phyloP scores from a whole-genome alignment of 345 rosid species.

The Syzygium oleosum region DNA sequence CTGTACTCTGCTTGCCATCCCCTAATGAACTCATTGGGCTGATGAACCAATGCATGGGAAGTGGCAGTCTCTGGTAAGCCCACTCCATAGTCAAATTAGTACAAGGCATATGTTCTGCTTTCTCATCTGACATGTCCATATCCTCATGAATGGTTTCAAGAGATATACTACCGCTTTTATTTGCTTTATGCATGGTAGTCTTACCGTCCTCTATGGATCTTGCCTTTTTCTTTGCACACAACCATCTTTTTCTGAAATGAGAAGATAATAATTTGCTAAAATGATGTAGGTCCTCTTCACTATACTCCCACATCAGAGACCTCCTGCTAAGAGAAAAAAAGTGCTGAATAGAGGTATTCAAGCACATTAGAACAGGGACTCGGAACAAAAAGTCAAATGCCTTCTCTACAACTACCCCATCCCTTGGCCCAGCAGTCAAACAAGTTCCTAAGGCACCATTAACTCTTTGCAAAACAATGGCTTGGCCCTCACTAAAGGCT shows the following conservation, averaged over 20 bases:
- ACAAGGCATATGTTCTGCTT: constrained; percentile 15
- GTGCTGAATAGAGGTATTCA: constrained; percentile 25
- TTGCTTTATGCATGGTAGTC: constrained; percentile 9
- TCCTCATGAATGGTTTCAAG: constrained; percentile 80
- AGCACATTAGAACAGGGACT: constrained; percentile 40
- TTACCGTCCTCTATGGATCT: constrained; percentile 15
- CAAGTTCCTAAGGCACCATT: constrained; percentile 50
- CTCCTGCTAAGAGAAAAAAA: constrained; percentile 28
- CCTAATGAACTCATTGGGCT: constrained; percentile 59
- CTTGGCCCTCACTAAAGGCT: constrained; percentile 21
- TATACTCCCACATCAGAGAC: constrained; percentile 32
- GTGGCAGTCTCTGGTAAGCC: constrained; percentile 83
- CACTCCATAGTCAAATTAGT: constrained; percentile 44
- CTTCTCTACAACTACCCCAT: constrained; percentile 44
- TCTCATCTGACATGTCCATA: constrained; percentile 29
- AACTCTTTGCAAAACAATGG: constrained; percentile 22
- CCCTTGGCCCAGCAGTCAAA: constrained; percentile 64
- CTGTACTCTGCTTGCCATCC: constrained; percentile 21
- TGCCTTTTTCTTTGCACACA: constrained; percentile 44
- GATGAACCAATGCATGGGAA: constrained; percentile 88
- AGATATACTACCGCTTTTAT: constrained; percentile 21
- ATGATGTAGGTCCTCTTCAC: constrained; percentile 36
- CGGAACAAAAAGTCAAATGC: constrained; percentile 54
- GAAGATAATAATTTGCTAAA: constrained; percentile 44
- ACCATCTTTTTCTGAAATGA: constrained; percentile 72